Base-by-base conservation (phyloP, 345 rosid genomes). In the Sisymbrium altissimum region DNA sequence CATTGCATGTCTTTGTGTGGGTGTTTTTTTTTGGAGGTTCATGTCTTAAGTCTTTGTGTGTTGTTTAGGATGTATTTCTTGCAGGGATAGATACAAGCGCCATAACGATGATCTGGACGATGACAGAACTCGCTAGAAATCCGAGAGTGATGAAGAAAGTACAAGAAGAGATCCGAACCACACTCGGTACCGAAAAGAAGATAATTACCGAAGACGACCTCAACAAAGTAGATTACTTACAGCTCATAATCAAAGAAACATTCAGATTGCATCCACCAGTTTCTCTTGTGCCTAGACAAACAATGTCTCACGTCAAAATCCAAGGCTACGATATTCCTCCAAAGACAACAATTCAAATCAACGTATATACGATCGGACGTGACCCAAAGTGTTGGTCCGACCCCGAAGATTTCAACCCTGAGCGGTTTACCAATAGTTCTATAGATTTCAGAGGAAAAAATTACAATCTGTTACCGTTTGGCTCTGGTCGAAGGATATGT, bases 181-280 rank as follows among this genome's bases (percentile, higher is more conserved):
- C 73, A 6, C 81, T 91, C 2, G 92, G 96, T 5, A 4, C 2
- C 9, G n/a, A 21, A 2, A 80, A 45, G 39, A 61, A 29, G 39
- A 82, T 78, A 78, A 9, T 83, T 7, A 82, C 83, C 2, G 68
- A 84, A 49, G 91, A 85, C 73, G 90, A 88, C 52, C 21, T 92
- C n/a, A 65, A 44, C 1, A 84, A 82, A 45, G 96, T 87, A 45
- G 87, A 91, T 4, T 87, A 81, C 70, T 69, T 89, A 30, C 86
- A 83, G 49, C 88, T 83, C 0, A 19, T 87, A 7, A 78, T 87
- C 13, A 88, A 82, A 36, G 92, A 92, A 74, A 75, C 78, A 52
- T 73, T 87, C 19, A 85, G 93, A 70, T 86, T 92, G 30, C 97
- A 89, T 53, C 96, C 92, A 1, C 71, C 87, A 3, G 83, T 81